Evolutionary conservation across 2,329 filamentous ascomycete genomes (phyloP), one percentile per base, ranked within the genome.

Genomic region (Hypocreales sp.): DNA sequence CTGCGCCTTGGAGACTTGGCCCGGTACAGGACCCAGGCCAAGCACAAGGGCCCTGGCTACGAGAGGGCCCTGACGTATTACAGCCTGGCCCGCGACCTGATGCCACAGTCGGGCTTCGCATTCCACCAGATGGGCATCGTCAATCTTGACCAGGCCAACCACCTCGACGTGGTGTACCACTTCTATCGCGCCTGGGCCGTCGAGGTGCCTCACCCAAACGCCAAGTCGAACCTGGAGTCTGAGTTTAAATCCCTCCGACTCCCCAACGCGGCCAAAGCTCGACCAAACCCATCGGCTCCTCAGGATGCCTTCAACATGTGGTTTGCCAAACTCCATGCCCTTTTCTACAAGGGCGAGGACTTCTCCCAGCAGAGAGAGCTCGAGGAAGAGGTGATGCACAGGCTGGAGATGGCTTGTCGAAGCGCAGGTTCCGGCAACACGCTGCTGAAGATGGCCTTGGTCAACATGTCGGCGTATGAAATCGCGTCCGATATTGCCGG

Each of bases 81-180:
- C 50, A 62, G 69, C 30, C 61, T 95, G 33, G 90, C 90, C 14
- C 72, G 75, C 36, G 72, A 79, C 27, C 66, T 95, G 28, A 68
- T 79, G 39, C 83, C 87, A 4, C 61, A 71, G 12, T 83, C 79
- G 24, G 87, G 87, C 17, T 71, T 75, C 35, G 79, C 83, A 11
- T 79, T 92, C 44, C 87, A 98, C 44, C 90, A 95, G 50, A 72
- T 90, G 48, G 86, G 81, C 20, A 80, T 95, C 20, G 77, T 95
- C 32, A 77, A 79, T 33, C 67, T 82, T 25, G 75, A 79, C 28
- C 72, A 86, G 40, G 69, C 67, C 31, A 78, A 87, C 39, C 79
- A 92, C 46, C 67, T 95, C 27, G 72, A 83, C 34, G 76, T 83
- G 8, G 77, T 92, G 17, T 95, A 94, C 51, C 75, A 93, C 49